These are phyloP conservation scores for Kwoniella shandongensis DNA, from an alignment of 768 basidiomycete genomes.

Conservation along the genomic window DNA sequence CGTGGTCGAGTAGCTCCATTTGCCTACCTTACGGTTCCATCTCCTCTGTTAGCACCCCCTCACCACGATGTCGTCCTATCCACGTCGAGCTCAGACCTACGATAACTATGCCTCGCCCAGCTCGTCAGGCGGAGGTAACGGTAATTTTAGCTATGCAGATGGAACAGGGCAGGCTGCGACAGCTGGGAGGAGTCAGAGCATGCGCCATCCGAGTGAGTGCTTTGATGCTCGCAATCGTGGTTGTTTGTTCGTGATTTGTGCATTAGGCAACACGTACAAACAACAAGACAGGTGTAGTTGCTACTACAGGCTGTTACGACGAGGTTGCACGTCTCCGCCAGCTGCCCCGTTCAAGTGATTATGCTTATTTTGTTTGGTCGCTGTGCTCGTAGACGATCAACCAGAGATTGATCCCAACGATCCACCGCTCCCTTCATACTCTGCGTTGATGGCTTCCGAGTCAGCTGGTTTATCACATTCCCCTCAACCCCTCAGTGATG, in stretches of 20 bases:
- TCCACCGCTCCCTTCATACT: constrained; percentile 44
- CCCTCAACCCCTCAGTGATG: constrained; percentile 25
- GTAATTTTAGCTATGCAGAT: constrained; percentile 11
- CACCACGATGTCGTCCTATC: constrained; percentile 19
- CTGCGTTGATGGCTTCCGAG: constrained; percentile 37
- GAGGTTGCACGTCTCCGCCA: not conserved
- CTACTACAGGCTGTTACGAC: too few relatives aligned
- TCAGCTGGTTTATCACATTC: constrained; percentile 23
- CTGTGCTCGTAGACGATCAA: too few relatives aligned
- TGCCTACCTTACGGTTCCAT: too few relatives aligned
- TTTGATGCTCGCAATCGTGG: too few relatives aligned
- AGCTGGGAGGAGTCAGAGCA: constrained; percentile 33
- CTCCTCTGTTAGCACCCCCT: not conserved
- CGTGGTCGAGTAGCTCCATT: too few relatives aligned
- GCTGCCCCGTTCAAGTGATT: too few relatives aligned
- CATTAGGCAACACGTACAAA: too few relatives aligned
- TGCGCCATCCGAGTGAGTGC: constrained; percentile 29
- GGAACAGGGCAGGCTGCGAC: constrained; percentile 4
- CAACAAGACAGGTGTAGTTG: too few relatives aligned
- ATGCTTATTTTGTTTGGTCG: too few relatives aligned
- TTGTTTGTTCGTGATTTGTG: too few relatives aligned
- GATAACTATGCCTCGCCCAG: constrained; percentile 23
- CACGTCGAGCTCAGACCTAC: constrained; percentile 42
- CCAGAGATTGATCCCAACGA: constrained; percentile 23
- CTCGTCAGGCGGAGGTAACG: not conserved